Percentiles rank a stretch among this genome's conserved stretches.
These are phyloP conservation scores for Eucalyptus tenuipes DNA, from an alignment of 345 rosid genomes.

Conservation along the genomic window DNA sequence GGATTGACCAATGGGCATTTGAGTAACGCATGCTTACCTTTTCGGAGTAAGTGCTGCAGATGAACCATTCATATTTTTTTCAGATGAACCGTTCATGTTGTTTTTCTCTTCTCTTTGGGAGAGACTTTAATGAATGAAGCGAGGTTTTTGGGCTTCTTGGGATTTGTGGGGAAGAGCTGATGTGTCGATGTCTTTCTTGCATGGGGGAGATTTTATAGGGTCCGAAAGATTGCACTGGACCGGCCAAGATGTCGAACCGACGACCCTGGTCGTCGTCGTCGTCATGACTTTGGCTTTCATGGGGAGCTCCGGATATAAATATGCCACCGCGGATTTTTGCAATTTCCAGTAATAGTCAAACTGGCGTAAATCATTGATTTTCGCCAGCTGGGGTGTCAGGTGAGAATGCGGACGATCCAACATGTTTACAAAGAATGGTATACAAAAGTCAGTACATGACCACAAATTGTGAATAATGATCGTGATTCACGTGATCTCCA, in stretches of 20 bases:
- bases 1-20: background rate
- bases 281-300: background rate
- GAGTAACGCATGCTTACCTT: background rate
- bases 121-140: background rate
- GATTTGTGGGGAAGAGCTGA: background rate
- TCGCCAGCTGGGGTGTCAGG: background rate
- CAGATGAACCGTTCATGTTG: background rate
- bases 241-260: background rate
- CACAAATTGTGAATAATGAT: background rate
- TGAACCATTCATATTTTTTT: background rate
- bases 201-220: background rate
- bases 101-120: background rate
- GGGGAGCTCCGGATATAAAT: background rate
- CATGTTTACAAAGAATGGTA: background rate
- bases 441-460: background rate
- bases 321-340: background rate
- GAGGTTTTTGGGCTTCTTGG: background rate
- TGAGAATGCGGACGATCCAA: background rate
- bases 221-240: background rate
- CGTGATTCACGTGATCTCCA: rapidly evolving
- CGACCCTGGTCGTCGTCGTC: background rate
- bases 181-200: background rate
- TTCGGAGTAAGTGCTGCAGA: background rate
- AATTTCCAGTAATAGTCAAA: background rate
- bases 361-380: background rate